Base-by-base conservation (phyloP, 208 protist species). In the Zelonia costaricensis region DNA sequence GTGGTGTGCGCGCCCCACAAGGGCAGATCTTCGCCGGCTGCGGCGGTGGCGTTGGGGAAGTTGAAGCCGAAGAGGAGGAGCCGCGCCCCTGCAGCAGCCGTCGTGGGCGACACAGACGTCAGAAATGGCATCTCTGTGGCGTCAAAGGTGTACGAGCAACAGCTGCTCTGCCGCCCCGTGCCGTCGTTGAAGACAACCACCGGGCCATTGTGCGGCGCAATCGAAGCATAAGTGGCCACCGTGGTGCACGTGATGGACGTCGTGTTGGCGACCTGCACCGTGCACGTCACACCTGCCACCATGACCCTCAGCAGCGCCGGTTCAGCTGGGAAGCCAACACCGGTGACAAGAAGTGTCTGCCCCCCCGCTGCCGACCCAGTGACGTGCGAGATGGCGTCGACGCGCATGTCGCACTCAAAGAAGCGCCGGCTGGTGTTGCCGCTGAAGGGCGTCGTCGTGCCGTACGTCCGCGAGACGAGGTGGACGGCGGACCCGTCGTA, bases 91-190 rank as follows among this genome's bases (percentile, higher is more conserved):
- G 42, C 52, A 4, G 62, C 62, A 9, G 51, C 62, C 23, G 16
- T 28, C 7, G 43, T 62, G 6, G 77, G 77, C 0, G 72, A 70
- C 12, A 83, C 58, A 3, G 48, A 33, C 7, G 60, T 67, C 53
- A 83, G 61, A 6, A 47, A 69, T 0, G 77, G 77, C 0, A 72
- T 76, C 35, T 76, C 52, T 44, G 15, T 56, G 25, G 35, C 31
- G 57, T 40, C 20, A 62, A 74, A 83, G n/a, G 39, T 68, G 71
- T 76, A 83, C 33, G 4, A 1, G 51, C 77, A 78, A 68, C 71
- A 78, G 35, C 38, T 60, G 47, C 51, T 62, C 13, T 46, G 28
- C n/a, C 42, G 60, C 33, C 55, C 62, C 18, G 64, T 68, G 46
- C 55, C 54, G 51, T 1, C 40, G 64, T 69, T 74, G 33, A 33